Percentiles rank a stretch among this genome's conserved stretches.
Conservation (phyloP, 495 filamentous ascomycete species). For the Penicillium nucicola region DNA sequence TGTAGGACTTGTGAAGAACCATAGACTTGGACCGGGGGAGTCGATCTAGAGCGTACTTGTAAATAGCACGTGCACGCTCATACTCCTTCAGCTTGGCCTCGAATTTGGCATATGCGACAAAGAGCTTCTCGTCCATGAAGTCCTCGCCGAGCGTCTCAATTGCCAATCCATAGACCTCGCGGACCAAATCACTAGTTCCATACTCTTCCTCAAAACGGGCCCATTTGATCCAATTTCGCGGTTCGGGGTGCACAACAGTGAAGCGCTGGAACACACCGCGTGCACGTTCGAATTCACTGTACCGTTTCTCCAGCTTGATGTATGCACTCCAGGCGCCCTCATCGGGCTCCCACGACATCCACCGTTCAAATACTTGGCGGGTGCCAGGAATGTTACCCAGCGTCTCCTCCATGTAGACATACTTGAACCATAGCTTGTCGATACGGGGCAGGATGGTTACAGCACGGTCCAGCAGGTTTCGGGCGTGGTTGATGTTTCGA, state of each 20-base stretch:
- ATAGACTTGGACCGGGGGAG: conserved; percentile 84
- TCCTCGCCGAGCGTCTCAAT: conserved; percentile 91
- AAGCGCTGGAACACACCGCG: conserved; percentile 85
- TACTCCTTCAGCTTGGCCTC: conserved; percentile 93
- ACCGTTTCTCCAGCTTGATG: conserved; percentile 95
- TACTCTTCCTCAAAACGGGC: conserved; percentile 94
- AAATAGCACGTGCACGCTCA: conserved; percentile 92
- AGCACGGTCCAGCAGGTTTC: conserved; percentile 91
- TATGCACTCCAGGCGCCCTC: conserved; percentile 94
- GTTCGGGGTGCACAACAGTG: conserved; percentile 90
- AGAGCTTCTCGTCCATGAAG: conserved; percentile 94
- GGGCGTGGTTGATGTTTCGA: conserved; percentile 94
- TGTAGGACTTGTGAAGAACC: conserved; percentile 85
- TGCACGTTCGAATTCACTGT: conserved; percentile 83
- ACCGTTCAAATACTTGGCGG: conserved; percentile 92
- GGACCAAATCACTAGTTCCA: conserved; percentile 84
- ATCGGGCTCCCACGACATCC: conserved; percentile 98
- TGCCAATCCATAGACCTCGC: conserved; percentile 87
- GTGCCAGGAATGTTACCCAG: conserved; percentile 90
- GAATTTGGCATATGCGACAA: conserved; percentile 87
- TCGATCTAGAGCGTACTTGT: conserved; percentile 92
- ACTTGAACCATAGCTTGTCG: conserved; percentile 98
- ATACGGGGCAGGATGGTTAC: conserved; percentile 91
- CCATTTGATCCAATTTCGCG: conserved; percentile 98
- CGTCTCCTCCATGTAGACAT: conserved; percentile 98